These are phyloP conservation scores for Pholiota conissans DNA, from an alignment of 768 basidiomycete species.

Conservation along the genomic window DNA sequence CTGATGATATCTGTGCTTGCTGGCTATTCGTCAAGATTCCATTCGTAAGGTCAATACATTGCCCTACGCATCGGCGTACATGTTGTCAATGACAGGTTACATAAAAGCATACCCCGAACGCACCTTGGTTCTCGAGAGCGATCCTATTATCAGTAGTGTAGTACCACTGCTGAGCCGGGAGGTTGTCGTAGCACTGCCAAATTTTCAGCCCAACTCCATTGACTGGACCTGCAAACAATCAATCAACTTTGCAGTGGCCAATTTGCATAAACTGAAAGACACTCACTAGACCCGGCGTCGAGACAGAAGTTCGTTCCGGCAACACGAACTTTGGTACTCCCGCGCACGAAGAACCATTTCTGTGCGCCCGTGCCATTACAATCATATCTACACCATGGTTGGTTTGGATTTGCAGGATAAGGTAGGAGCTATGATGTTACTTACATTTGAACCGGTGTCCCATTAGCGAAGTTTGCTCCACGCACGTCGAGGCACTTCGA, in stretches of 20 bases:
- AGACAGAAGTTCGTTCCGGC: conserved; percentile 9
- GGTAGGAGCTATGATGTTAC: no score
- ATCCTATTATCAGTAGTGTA: conserved; percentile 12
- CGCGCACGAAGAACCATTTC: not conserved
- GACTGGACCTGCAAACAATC: not conserved
- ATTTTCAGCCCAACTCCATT: conserved; percentile 16
- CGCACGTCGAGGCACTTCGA: not conserved
- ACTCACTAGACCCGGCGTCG: conserved; percentile 6
- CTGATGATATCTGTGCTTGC: no score
- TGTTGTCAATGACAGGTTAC: no score
- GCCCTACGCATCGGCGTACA: no score
- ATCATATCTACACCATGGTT: not conserved
- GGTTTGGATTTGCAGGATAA: no score
- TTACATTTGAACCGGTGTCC: not conserved
- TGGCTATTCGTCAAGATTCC: conserved; percentile 4
- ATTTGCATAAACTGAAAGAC: not conserved
- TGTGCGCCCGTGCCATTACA: conserved; percentile 8
- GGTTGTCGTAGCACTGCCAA: conserved; percentile 17
- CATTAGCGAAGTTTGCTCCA: not conserved
- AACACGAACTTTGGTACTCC: not conserved
- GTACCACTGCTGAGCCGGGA: conserved; percentile 17
- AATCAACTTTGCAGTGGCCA: not conserved
- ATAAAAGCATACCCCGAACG: no score
- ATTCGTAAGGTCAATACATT: conserved; percentile 10
- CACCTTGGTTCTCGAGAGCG: conserved; percentile 10